Evolutionary conservation across 495 filamentous ascomycete genomes (phyloP).

Genomic region (Neurospora sp.): DNA sequence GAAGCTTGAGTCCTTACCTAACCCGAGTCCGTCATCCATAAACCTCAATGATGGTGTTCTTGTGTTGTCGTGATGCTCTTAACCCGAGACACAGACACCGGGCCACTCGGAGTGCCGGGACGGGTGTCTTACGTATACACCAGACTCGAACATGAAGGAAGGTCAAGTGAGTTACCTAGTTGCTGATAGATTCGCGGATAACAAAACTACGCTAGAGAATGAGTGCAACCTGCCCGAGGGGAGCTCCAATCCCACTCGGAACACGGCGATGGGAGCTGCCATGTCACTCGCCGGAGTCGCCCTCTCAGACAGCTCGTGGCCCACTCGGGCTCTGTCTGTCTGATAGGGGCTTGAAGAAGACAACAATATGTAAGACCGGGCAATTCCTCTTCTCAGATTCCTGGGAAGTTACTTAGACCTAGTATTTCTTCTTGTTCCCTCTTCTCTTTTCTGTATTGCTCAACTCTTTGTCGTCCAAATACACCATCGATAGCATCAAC

Average conservation of each 20-base stretch:
- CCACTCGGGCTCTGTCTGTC: neutral
- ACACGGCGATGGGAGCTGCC: neutral
- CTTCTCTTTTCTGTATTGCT: neutral
- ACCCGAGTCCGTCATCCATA: neutral
- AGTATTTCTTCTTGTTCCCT: neutral
- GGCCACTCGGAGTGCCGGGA: neutral
- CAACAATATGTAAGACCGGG: neutral
- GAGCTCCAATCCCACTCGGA: neutral
- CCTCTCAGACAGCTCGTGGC: neutral
- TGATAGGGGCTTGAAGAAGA: neutral
- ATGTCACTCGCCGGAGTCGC: neutral
- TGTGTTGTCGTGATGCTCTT: neutral
- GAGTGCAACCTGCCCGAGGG: neutral
- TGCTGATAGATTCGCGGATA: neutral
- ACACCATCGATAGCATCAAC: neutral
- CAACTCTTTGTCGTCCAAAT: neutral
- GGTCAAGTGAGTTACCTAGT: neutral
- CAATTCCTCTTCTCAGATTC: neutral
- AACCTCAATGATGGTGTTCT: neutral
- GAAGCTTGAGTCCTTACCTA: neutral
- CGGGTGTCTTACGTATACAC: neutral
- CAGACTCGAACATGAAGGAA: neutral
- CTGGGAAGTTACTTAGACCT: neutral
- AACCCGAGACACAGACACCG: neutral
- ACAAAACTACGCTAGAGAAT: neutral